A percentile compares a stretch with the other conserved stretches of the same genome.
Conservation (phyloP, 2,329 filamentous ascomycete genomes). For the Sarocladiaceae sp. region DNA sequence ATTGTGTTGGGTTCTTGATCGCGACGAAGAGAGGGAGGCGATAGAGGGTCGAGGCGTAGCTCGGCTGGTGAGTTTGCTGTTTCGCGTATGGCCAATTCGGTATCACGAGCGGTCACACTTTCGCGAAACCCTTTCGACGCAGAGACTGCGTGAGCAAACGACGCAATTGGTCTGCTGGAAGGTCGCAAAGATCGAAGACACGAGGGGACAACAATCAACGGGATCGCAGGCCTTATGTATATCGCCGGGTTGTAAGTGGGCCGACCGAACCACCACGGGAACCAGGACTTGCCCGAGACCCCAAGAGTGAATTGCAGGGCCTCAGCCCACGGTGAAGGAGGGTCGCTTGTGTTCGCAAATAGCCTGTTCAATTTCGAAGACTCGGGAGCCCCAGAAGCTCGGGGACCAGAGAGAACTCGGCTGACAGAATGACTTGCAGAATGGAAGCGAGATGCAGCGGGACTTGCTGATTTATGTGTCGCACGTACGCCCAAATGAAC, state of each 20-base stretch:
- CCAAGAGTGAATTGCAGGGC: constrained; percentile 1
- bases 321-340: neutral
- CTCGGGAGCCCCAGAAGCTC: no score
- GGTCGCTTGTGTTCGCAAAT: constrained; percentile 5
- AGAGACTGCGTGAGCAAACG: no score
- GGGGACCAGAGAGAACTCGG: neutral
- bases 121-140: no score
- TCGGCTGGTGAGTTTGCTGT: no score
- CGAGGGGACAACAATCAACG: neutral
- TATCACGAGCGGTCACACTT: no score
- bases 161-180: no score
- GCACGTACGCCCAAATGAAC: neutral
- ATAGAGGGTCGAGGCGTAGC: no score
- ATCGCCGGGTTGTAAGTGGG: constrained; percentile 10
- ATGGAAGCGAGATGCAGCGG: neutral
- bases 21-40: no score
- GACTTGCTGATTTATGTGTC: neutral
- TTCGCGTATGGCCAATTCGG: no score
- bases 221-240: neutral
- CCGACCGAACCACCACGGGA: neutral
- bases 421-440: neutral
- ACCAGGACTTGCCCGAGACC: neutral
- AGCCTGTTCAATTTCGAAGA: neutral
- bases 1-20: no score
- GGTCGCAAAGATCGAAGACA: neutral